phyloP scores from a whole-genome alignment of 1,284 basidiomycete species.

The Malassezia yamatoensis region DNA sequence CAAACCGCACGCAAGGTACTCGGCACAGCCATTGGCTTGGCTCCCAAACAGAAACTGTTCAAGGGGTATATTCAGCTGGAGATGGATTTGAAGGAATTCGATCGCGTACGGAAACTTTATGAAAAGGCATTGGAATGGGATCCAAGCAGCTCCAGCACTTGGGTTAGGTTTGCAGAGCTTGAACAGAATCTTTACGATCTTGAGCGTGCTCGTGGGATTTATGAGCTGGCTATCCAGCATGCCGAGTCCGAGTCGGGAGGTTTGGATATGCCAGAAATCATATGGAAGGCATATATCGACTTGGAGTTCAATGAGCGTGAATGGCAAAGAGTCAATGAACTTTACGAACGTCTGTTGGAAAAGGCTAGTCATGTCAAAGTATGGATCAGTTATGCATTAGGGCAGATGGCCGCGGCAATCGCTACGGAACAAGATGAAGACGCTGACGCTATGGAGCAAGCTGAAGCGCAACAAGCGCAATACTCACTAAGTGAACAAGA shows the following conservation, averaged over 20 bases:
- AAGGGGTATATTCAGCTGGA: slow-evolving; percentile 42
- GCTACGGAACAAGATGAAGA: slow-evolving; percentile 62
- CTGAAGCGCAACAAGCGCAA: slow-evolving; percentile 3
- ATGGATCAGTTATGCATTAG: slow-evolving; percentile 49
- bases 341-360: slow-evolving; percentile 80
- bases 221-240: slow-evolving; percentile 87
- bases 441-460: slow-evolving; percentile 52
- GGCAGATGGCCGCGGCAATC: slow-evolving; percentile 53
- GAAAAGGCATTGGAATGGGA: slow-evolving; percentile 66
- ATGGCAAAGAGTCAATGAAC: slow-evolving; percentile 66
- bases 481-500: slow-evolving; percentile 20
- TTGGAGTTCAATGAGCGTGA: slow-evolving; percentile 91
- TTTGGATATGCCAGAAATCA: slow-evolving; percentile 90
- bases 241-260: slow-evolving; percentile 50
- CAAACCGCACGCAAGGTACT: slow-evolving; percentile 76
- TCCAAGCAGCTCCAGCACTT: slow-evolving; percentile 50
- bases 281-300: slow-evolving; percentile 79
- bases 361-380: slow-evolving; percentile 84
- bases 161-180: slow-evolving; percentile 95
- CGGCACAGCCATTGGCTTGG: slow-evolving; percentile 84
- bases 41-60: slow-evolving; percentile 66
- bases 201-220: slow-evolving; percentile 82
- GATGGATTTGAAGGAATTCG: slow-evolving; percentile 61
- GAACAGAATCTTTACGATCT: slow-evolving; percentile 86
- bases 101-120: slow-evolving; percentile 80